Evolutionary conservation across 768 basidiomycete species (phyloP).

Genomic region (Austroboletus festivus): DNA sequence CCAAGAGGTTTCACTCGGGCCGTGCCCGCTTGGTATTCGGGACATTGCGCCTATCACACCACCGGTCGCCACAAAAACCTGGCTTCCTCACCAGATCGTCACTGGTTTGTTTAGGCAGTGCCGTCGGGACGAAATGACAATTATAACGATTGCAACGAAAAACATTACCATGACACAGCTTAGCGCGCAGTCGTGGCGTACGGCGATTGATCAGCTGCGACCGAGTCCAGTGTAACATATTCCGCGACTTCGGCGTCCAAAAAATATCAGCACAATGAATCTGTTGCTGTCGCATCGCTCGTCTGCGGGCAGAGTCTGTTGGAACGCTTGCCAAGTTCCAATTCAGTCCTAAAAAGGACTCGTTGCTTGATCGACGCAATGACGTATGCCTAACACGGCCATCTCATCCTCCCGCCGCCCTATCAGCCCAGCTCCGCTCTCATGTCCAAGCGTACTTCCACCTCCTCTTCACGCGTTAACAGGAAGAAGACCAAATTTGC

Average conservation of each 20-base stretch:
- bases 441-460: constrained; percentile 22
- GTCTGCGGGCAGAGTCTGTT: neutral
- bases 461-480: constrained; percentile 8
- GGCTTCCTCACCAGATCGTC: neutral
- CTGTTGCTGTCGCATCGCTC: too few relatives aligned
- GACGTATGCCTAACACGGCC: constrained; percentile 23
- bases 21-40: constrained; percentile 13
- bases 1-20: constrained; percentile 15
- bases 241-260: too few relatives aligned
- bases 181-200: constrained; percentile 14
- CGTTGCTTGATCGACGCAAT: constrained; percentile 23
- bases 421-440: constrained; percentile 3
- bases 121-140: constrained; percentile 7
- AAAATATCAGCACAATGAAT: too few relatives aligned
- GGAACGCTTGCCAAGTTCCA: constrained; percentile 1
- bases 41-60: constrained; percentile 5
- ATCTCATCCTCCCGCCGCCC: constrained; percentile 9
- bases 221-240: too few relatives aligned
- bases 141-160: too few relatives aligned
- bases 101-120: constrained; percentile 4
- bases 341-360: constrained; percentile 21
- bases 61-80: neutral
- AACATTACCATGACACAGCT: constrained; percentile 1
- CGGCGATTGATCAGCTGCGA: constrained; percentile 7
- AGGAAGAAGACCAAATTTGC: constrained; percentile 23